phyloP scores from a whole-genome alignment of 768 basidiomycete species.

The Coprinopsis cinerea region DNA sequence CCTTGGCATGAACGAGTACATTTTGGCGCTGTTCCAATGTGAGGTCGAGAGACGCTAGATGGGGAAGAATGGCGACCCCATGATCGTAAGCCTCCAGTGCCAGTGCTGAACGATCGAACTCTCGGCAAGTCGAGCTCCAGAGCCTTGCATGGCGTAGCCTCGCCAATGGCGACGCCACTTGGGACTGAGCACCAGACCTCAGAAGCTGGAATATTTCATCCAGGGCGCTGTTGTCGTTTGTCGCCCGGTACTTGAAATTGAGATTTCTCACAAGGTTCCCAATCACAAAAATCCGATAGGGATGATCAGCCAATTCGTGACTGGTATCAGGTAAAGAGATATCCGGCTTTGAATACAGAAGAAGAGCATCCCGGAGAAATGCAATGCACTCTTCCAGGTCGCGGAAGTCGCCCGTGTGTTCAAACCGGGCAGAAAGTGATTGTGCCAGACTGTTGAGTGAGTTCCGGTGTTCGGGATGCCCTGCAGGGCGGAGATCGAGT shows the following conservation, averaged over 20 bases:
- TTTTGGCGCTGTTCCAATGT: not conserved
- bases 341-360: conserved; percentile 6
- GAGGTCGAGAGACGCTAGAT: conserved; percentile 1
- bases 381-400: conserved; percentile 17
- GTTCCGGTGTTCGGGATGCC: conserved; percentile 11
- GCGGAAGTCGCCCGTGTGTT: no score
- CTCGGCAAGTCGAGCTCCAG: no score
- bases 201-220: no score
- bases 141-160: no score
- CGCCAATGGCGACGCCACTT: no score
- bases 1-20: not conserved
- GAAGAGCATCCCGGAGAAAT: conserved; percentile 11
- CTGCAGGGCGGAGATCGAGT: conserved; percentile 1
- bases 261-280: no score
- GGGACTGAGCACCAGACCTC: no score
- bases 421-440: conserved; percentile 7
- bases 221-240: no score
- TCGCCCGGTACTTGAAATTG: no score
- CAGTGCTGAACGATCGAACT: no score
- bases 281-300: no score
- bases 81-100: conserved; percentile 7
- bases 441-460: conserved; percentile 17
- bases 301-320: no score
- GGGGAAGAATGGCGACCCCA: not conserved
- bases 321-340: conserved; percentile 7